Percentiles rank a stretch among this genome's conserved stretches.
Evolutionary conservation across 371 early-diverging fungal genomes (phyloP).

Genomic region (Umbelopsis sp.): DNA sequence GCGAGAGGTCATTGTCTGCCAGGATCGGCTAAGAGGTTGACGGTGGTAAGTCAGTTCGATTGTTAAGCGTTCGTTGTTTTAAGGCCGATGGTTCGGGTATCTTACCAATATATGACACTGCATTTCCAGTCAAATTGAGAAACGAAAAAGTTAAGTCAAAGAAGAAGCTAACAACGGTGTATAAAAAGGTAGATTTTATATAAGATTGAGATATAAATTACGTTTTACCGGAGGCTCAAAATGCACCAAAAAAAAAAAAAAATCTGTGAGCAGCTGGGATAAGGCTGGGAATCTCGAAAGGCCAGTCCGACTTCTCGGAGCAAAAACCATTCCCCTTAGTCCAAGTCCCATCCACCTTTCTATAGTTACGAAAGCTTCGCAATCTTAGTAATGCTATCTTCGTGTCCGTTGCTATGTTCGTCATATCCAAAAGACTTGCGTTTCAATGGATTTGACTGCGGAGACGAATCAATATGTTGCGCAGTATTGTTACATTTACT

Average conservation of each 20-base stretch:
- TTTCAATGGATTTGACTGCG: background rate
- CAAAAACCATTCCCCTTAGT: background rate
- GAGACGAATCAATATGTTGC: background rate
- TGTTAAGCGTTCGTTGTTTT: background rate
- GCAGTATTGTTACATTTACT: constrained; percentile 1
- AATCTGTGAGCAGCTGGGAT: background rate
- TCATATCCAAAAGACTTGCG: background rate
- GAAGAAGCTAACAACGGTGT: background rate
- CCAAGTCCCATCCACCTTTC: background rate
- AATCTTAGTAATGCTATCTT: background rate
- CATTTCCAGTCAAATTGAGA: constrained; percentile 4
- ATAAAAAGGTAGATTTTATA: background rate
- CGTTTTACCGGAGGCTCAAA: constrained; percentile 11
- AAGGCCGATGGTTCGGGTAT: background rate
- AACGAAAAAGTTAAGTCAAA: background rate
- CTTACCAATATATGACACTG: constrained; percentile 17
- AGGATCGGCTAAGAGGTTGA: constrained; percentile 3
- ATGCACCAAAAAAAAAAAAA: background rate
- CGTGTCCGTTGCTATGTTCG: background rate
- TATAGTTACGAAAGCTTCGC: constrained; percentile 1
- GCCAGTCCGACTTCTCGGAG: constrained; percentile 6
- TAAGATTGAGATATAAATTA: background rate
- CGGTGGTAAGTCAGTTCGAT: background rate
- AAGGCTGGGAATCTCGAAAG: background rate
- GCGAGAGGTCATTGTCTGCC: constrained; percentile 23